Conservation (phyloP, 352 stramenopile species). For the Globisporangium mamillatum region DNA sequence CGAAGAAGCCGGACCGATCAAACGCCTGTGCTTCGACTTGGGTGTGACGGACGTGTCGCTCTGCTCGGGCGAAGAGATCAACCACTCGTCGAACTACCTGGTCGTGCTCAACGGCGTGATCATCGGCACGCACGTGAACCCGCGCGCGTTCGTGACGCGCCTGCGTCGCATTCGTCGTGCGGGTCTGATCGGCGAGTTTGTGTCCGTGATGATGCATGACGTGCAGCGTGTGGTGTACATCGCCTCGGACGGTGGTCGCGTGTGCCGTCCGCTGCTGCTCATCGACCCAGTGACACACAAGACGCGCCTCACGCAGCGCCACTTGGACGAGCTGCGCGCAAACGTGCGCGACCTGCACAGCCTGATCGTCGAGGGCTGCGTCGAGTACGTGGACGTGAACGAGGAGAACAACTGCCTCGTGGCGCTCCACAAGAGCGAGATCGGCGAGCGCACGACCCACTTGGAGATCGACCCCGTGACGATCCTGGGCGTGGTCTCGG, state of each 20-base stretch:
- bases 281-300: conserved; percentile 88
- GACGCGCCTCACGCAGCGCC: conserved; percentile 92
- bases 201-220: conserved; percentile 98
- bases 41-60: conserved; percentile 96
- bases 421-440: conserved; percentile 92
- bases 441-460: conserved; percentile 94
- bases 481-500: conserved; percentile 97
- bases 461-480: conserved; percentile 99
- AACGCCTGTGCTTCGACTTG: conserved; percentile 95
- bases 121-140: conserved; percentile 94
- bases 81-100: conserved; percentile 93
- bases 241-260: conserved; percentile 96
- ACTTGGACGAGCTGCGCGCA: conserved; percentile 90
- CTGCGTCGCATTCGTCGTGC: conserved; percentile 81
- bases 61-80: conserved; percentile 96
- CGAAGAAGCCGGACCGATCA: conserved; percentile 92
- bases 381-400: conserved; percentile 99
- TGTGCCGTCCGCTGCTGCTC: conserved; percentile 97
- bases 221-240: conserved; percentile 98
- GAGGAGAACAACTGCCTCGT: conserved; percentile 99
- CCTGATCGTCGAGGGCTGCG: conserved; percentile 93
- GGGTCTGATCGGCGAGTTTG: conserved; percentile 94
- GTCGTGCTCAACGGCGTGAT: conserved; percentile 99
- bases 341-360: conserved; percentile 75
- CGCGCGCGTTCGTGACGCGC: conserved; percentile 87